Conservation (phyloP, 2,329 filamentous ascomycete species). For the Chalara sp. region DNA sequence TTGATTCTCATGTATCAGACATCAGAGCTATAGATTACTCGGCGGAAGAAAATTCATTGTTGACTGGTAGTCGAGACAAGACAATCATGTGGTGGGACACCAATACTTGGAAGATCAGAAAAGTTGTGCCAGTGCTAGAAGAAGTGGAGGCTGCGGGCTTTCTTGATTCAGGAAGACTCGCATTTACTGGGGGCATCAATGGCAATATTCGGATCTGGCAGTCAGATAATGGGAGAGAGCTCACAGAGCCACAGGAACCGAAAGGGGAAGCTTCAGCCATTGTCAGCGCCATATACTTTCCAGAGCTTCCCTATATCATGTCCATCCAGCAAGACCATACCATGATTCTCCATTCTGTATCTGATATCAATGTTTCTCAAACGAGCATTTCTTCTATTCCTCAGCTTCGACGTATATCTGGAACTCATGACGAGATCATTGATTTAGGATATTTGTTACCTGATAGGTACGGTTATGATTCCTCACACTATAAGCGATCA, state of each 20-base stretch:
- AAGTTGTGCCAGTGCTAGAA: constrained; percentile 78
- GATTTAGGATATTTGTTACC: constrained; percentile 82
- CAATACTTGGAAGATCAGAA: constrained; percentile 73
- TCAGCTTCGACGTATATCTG: constrained; percentile 72
- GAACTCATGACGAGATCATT: constrained; percentile 96
- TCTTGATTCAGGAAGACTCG: constrained; percentile 59
- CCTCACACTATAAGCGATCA: no score
- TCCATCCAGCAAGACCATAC: constrained; percentile 88
- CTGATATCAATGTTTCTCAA: constrained; percentile 26
- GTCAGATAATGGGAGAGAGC: constrained; percentile 66
- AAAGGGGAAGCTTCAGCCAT: constrained; percentile 61
- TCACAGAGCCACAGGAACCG: constrained; percentile 64
- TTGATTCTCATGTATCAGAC: constrained; percentile 92
- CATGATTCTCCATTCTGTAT: constrained; percentile 60
- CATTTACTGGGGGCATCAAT: constrained; percentile 80
- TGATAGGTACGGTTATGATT: constrained; percentile 33
- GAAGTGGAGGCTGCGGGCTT: constrained; percentile 81
- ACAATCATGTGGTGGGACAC: constrained; percentile 91
- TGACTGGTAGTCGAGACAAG: constrained; percentile 87
- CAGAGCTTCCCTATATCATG: constrained; percentile 62
- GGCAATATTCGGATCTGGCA: constrained; percentile 82
- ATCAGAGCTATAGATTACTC: constrained; percentile 86
- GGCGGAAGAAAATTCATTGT: constrained; percentile 61
- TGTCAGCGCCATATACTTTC: constrained; percentile 61
- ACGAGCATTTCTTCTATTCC: constrained; percentile 25